Percentiles rank a stretch among this genome's conserved stretches.
Conservation (phyloP, 805 yeast genomes). For the Tetrapisispora nanseiensis region DNA sequence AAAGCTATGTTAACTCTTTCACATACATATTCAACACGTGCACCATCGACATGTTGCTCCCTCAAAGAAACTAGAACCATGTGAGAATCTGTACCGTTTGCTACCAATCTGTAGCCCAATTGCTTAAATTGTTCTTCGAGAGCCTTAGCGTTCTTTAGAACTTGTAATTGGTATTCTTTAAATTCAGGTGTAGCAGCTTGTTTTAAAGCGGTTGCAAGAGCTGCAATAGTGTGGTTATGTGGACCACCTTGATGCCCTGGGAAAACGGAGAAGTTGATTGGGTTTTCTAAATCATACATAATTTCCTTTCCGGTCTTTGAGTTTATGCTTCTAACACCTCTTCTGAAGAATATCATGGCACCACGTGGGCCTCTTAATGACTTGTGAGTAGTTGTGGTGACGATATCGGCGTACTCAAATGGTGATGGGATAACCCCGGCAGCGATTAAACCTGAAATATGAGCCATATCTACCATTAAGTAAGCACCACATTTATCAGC, state of each 20-base stretch:
- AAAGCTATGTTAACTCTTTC: slow-evolving; percentile 92
- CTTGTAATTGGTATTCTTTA: slow-evolving; percentile 81
- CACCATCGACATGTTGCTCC: slow-evolving; percentile 89
- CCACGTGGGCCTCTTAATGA: slow-evolving; percentile 99
- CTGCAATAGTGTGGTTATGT: slow-evolving; percentile 97
- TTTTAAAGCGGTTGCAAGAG: slow-evolving; percentile 93
- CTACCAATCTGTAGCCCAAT: slow-evolving; percentile 72
- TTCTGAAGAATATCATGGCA: slow-evolving; percentile 98
- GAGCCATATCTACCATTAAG: slow-evolving; percentile 96
- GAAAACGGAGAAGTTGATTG: slow-evolving; percentile 96
- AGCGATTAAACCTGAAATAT: slow-evolving; percentile 89
- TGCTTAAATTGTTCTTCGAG: slow-evolving; percentile 66
- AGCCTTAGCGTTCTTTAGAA: slow-evolving; percentile 76
- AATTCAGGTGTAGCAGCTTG: slow-evolving; percentile 89
- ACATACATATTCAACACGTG: slow-evolving; percentile 90
- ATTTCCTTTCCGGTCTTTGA: slow-evolving; percentile 89
- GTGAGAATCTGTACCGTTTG: slow-evolving; percentile 95
- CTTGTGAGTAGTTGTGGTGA: slow-evolving; percentile 97
- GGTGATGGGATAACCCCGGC: slow-evolving; percentile 96
- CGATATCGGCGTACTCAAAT: slow-evolving; percentile 93
- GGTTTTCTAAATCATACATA: slow-evolving; percentile 82
- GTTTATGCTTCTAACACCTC: slow-evolving; percentile 80
- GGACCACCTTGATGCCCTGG: slow-evolving; percentile 99
- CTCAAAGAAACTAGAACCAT: slow-evolving; percentile 85
- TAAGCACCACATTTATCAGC: slow-evolving; percentile 98